Conservation (phyloP, 331 rosid species). For the Prunus yedoensis region DNA sequence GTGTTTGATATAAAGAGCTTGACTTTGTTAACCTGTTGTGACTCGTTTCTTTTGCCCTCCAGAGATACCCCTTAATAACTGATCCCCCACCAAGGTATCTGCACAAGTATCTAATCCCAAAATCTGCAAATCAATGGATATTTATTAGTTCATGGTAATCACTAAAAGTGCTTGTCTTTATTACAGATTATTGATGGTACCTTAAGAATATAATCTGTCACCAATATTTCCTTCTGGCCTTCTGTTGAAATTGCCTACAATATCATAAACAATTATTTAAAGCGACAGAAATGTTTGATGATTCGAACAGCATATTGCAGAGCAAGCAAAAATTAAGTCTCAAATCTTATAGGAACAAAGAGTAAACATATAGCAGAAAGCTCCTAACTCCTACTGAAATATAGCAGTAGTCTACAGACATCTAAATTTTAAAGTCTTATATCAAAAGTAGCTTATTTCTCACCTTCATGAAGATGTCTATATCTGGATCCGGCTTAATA, state of each 20-base stretch:
- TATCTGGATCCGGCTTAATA: conserved; percentile 66
- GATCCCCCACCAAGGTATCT: conserved; percentile 64
- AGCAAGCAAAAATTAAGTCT: too few species aligned
- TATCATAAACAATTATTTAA: not conserved
- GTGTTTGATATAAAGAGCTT: not conserved
- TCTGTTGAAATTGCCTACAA: conserved; percentile 55
- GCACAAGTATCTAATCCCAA: conserved; percentile 64
- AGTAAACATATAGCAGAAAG: too few species aligned
- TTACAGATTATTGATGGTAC: conserved; percentile 18
- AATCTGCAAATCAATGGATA: not conserved
- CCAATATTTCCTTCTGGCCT: conserved; percentile 51
- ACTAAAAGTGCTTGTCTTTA: not conserved
- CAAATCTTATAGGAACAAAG: too few species aligned
- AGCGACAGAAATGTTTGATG: not conserved
- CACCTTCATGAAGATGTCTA: conserved; percentile 72
- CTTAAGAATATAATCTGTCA: conserved; percentile 67
- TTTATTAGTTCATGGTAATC: not conserved
- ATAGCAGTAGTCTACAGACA: not conserved
- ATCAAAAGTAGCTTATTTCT: not conserved
- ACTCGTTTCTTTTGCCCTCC: conserved; percentile 79
- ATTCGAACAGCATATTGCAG: not conserved
- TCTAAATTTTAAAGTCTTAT: not conserved
- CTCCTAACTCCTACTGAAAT: not conserved
- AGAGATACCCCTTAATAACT: conserved; percentile 61
- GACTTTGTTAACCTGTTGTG: conserved; percentile 53